phyloP scores from a whole-genome alignment of 495 filamentous ascomycete species.

The Neurospora tetrasperma region DNA sequence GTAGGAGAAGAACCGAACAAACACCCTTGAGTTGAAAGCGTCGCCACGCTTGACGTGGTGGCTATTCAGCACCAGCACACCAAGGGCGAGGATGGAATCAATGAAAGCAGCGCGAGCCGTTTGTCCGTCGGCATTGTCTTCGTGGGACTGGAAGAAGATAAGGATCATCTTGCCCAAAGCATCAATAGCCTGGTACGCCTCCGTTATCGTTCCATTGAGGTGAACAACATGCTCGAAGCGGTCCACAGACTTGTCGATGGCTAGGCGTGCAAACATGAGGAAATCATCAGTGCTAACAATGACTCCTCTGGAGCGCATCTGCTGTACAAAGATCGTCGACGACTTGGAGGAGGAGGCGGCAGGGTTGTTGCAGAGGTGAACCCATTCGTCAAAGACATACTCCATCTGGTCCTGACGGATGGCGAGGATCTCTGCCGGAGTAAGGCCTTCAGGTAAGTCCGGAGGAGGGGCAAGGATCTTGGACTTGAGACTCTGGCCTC shows the following conservation, averaged over 20 bases:
- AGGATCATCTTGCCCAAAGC: conserved; percentile 78
- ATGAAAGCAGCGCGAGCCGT: conserved; percentile 53
- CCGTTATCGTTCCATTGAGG: conserved; percentile 50
- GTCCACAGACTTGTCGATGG: conserved; percentile 67
- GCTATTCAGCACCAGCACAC: conserved; percentile 72
- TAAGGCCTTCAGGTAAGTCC: conserved; percentile 25
- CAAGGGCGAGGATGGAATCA: conserved; percentile 60
- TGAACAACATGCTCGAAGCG: conserved; percentile 59
- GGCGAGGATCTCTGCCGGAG: conserved; percentile 11
- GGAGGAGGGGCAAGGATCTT: conserved; percentile 58
- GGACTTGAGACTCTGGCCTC: conserved; percentile 56
- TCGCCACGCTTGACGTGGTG: conserved; percentile 77
- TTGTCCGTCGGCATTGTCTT: conserved; percentile 44
- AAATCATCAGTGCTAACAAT: conserved; percentile 65
- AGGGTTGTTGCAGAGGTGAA: conserved; percentile 65
- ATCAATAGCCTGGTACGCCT: conserved; percentile 69
- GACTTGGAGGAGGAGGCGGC: conserved; percentile 56
- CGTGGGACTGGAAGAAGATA: conserved; percentile 55
- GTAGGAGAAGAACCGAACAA: conserved; percentile 83
- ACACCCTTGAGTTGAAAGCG: conserved; percentile 75
- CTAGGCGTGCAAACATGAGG: conserved; percentile 65
- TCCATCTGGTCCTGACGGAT: conserved; percentile 70
- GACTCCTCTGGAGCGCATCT: conserved; percentile 62
- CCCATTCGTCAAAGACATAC: conserved; percentile 93
- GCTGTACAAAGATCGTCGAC: conserved; percentile 67